These are phyloP conservation scores for Pleurotus djamor DNA, from an alignment of 768 basidiomycete species.

Conservation along the genomic window DNA sequence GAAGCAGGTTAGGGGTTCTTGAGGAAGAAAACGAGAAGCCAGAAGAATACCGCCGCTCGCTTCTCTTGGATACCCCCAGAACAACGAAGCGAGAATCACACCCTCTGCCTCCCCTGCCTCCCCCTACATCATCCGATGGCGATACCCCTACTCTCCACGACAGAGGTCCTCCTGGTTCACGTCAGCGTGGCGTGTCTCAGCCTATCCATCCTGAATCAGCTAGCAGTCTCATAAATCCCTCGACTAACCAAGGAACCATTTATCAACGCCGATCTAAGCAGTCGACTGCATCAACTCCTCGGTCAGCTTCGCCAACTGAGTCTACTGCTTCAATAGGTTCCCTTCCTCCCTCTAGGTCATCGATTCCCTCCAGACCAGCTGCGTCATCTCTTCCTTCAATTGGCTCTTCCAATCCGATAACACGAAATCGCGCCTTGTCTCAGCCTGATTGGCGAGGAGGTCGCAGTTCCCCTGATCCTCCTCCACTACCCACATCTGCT, in stretches of 20 bases:
- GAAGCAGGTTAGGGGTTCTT: slow-evolving; percentile 54
- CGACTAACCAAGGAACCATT: slow-evolving; percentile 64
- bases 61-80: slow-evolving; percentile 39
- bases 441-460: slow-evolving; percentile 70
- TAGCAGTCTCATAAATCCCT: slow-evolving; percentile 48
- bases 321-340: slow-evolving; percentile 43
- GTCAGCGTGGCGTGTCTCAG: slow-evolving; percentile 61
- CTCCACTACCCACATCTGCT: slow-evolving; percentile 45
- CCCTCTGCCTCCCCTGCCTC: slow-evolving; percentile 67
- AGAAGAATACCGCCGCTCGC: slow-evolving; percentile 28
- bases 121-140: slow-evolving; percentile 30
- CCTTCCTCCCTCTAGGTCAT: slow-evolving; percentile 14
- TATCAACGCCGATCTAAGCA: slow-evolving; percentile 61
- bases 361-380: slow-evolving; percentile 25
- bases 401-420: slow-evolving; percentile 21
- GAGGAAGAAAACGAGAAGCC: slow-evolving; percentile 52
- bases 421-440: slow-evolving; percentile 66
- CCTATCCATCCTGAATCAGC: slow-evolving; percentile 33
- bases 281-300: slow-evolving; percentile 50
- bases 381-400: slow-evolving; percentile 37
- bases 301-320: slow-evolving; percentile 53
- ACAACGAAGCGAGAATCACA: slow-evolving; percentile 50
- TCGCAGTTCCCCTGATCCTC: slow-evolving; percentile 52
- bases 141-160: slow-evolving; percentile 24
- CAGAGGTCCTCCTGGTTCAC: slow-evolving; percentile 39